A percentile compares a stretch with the other conserved stretches of the same genome.
Conservation (phyloP, 2,329 filamentous ascomycete species). For the Tolypocladium ovalisporum region DNA sequence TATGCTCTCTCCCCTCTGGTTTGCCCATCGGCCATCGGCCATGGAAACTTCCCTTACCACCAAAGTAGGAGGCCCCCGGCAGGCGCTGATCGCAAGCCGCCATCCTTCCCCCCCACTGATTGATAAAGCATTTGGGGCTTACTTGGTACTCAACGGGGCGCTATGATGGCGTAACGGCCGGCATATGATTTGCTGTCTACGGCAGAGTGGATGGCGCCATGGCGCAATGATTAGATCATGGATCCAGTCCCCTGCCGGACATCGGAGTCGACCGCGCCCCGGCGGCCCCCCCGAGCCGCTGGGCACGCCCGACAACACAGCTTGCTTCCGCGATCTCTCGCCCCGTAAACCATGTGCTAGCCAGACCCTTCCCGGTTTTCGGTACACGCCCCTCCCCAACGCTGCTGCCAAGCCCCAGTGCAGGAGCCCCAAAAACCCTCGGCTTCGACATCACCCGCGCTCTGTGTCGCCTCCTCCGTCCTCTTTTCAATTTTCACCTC, state of each 20-base stretch:
- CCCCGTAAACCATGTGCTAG: not conserved
- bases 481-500: not conserved
- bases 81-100: no score
- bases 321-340: not conserved
- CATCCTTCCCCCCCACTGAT: not conserved
- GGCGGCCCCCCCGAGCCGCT: not conserved
- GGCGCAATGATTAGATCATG: conserved; percentile 2
- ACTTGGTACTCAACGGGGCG: no score
- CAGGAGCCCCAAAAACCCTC: conserved; percentile 3
- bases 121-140: no score
- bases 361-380: not conserved
- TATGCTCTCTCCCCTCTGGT: no score
- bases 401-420: not conserved
- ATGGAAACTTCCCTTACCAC: no score
- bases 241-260: not conserved
- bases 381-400: not conserved
- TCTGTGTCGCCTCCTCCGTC: not conserved
- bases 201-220: not conserved
- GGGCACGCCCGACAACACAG: not conserved
- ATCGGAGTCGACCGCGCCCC: conserved; percentile 1
- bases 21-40: no score
- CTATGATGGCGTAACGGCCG: not conserved
- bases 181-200: not conserved
- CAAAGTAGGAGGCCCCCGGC: no score
- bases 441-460: not conserved